Evolutionary conservation across 768 basidiomycete species (phyloP), one percentile per base, ranked within the genome.

Genomic region (Gymnopilus junonius): DNA sequence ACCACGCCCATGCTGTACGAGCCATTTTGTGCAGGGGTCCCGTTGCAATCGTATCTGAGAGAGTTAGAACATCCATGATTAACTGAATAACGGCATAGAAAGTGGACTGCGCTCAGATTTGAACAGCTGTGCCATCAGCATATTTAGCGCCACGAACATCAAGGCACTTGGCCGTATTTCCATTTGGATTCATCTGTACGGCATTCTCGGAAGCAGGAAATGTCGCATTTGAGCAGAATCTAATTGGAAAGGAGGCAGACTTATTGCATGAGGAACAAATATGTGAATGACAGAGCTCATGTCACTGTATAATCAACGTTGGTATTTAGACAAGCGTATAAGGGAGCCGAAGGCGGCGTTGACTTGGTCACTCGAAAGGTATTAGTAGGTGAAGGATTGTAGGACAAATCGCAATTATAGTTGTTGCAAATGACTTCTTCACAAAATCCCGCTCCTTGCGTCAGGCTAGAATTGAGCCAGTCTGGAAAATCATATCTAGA

Each of bases 101-200:
- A 37, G 5, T 31, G 21, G 23, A 32, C 12, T 23, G 15, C 5
- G 61, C 71, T 58, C 35, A 77, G 74, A 79, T 72, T 42, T 79
- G 74, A 8, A 79, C 75, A 14, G 76, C 72, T 0, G 77, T 75
- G 8, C 75, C 75, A 60, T 77, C 71, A 5, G 69, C 67, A 45
- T 71, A 71, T n/a, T 65, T 46, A 2, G 62, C 74, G 4, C 71
- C 75, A 15, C 73, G 75, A 54, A 77, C 77, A 20, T 78, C 75
- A 14, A 78, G 65, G 57, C 75, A 79, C 62, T 78, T 76, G 15
- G 66, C 63, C 2, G 40, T 42, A 51, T 72, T 67, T 8, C 67
- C 63, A 59, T 69, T 71, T 7, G 76, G 76, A 57, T 77, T 71
- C 21, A 73, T 64, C 23, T 35, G 29, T 37, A 64, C 62, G 11